These are phyloP conservation scores for Jaltomata sinuosa DNA, from an alignment of 257 asterid genomes.

Conservation along the genomic window DNA sequence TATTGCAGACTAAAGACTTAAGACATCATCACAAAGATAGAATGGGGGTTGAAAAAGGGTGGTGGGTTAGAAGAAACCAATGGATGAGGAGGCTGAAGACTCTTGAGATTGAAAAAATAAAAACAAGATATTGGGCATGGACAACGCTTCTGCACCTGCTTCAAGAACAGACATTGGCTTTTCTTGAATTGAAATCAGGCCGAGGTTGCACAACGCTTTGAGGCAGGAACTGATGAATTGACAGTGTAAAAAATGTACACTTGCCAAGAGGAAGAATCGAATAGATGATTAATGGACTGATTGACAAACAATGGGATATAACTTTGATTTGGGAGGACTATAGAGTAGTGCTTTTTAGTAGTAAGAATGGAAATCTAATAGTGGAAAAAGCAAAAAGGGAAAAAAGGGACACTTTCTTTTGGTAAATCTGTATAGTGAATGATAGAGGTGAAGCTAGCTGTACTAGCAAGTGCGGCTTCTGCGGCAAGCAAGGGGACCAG, in stretches of 20 bases:
- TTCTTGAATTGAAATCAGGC: constrained; percentile 49
- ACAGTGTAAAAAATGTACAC: constrained; percentile 82
- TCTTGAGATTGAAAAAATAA: background rate
- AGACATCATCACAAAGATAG: constrained; percentile 4
- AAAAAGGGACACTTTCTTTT: constrained; percentile 8
- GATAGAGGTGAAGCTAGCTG: background rate
- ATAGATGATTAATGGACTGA: constrained; percentile 8
- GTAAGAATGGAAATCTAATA: background rate
- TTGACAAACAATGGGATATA: constrained; percentile 28
- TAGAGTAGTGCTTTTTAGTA: background rate
- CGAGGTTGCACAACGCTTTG: constrained; percentile 76
- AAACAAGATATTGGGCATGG: constrained; percentile 15
- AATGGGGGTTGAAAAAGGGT: constrained; percentile 11
- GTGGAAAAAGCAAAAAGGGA: background rate
- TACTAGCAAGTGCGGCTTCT: constrained; percentile 64
- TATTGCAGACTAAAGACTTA: constrained; percentile 15
- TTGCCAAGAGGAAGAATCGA: constrained; percentile 37
- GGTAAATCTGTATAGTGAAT: background rate
- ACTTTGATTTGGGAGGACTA: constrained; percentile 14
- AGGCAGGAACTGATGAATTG: constrained; percentile 23
- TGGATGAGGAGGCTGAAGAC: background rate
- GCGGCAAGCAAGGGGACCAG: constrained; percentile 76
- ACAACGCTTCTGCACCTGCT: constrained; percentile 90
- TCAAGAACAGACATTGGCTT: constrained; percentile 14
- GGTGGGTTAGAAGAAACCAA: constrained; percentile 17